phyloP scores from a whole-genome alignment of 1,139 yeast genomes.

The Magnusiomyces starmeri region DNA sequence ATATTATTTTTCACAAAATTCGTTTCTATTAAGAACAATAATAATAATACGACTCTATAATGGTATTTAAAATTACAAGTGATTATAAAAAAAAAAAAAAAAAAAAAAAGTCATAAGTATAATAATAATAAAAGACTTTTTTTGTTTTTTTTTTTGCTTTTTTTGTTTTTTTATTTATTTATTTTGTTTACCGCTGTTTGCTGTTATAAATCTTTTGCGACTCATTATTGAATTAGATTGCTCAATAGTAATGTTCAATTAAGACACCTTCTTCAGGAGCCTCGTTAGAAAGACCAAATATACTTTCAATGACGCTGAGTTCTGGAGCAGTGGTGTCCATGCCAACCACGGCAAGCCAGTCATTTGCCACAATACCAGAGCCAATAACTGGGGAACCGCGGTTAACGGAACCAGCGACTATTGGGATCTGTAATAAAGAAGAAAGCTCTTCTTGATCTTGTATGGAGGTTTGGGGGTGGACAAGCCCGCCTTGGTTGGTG shows the following conservation, averaged over 20 bases:
- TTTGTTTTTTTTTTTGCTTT: neutral
- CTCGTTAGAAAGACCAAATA: conserved; percentile 49
- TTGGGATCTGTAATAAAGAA: conserved; percentile 89
- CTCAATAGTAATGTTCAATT: conserved; percentile 36
- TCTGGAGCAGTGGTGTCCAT: conserved; percentile 98
- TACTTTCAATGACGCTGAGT: conserved; percentile 90
- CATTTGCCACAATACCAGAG: conserved; percentile 97
- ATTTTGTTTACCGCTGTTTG: neutral
- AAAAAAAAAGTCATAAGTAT: neutral
- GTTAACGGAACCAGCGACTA: conserved; percentile 97
- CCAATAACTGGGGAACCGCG: conserved; percentile 97
- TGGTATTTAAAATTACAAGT: too few relatives aligned
- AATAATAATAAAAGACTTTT: neutral
- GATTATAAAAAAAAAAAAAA: neutral
- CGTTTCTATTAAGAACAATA: too few relatives aligned
- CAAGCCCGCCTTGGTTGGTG: conserved; percentile 96
- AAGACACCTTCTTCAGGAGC: conserved; percentile 37
- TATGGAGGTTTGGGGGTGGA: conserved; percentile 93
- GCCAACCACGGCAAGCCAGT: conserved; percentile 96
- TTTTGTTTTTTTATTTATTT: too few relatives aligned
- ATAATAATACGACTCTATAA: neutral
- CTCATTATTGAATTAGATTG: neutral
- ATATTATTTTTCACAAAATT: too few relatives aligned
- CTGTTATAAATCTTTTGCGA: neutral
- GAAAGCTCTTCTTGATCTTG: conserved; percentile 98